These are phyloP conservation scores for Flagelloscypha sp. DNA, from an alignment of 768 basidiomycete species.

Conservation along the genomic window DNA sequence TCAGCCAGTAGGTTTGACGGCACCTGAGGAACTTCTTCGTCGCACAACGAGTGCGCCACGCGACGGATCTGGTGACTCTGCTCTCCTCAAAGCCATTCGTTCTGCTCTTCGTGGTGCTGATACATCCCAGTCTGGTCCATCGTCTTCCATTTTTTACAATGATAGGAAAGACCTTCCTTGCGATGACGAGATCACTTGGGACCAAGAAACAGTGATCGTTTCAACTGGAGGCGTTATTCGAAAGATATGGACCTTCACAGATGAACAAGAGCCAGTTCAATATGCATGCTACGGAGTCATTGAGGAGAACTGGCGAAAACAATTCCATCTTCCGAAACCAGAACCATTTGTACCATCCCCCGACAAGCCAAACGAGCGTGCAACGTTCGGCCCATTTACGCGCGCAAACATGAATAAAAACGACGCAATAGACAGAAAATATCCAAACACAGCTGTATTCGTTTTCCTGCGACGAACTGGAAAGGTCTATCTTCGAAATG, in stretches of 20 bases:
- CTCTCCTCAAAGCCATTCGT: conserved; percentile 49
- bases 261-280: conserved; percentile 66
- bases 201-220: conserved; percentile 51
- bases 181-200: conserved; percentile 70
- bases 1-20: too few relatives aligned
- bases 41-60: too few relatives aligned
- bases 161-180: conserved; percentile 28
- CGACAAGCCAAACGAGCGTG: conserved; percentile 18
- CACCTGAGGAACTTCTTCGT: too few relatives aligned
- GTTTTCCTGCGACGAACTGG: conserved; percentile 71
- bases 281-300: conserved; percentile 75
- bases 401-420: conserved; percentile 32
- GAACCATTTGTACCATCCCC: conserved; percentile 18
- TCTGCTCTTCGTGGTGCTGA: conserved; percentile 50
- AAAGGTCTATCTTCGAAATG: conserved; percentile 63
- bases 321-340: conserved; percentile 21
- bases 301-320: conserved; percentile 33
- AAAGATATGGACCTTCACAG: conserved; percentile 68
- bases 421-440: conserved; percentile 27
- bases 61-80: too few relatives aligned
- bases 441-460: conserved; percentile 49
- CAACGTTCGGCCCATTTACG: conserved; percentile 48
- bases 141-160: conserved; percentile 32
- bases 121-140: conserved; percentile 30
- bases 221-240: conserved; percentile 59